A percentile compares a stretch with the other conserved stretches of the same genome.
These are phyloP conservation scores for Rhododendron molle DNA, from an alignment of 148 eudicot species.

Conservation along the genomic window DNA sequence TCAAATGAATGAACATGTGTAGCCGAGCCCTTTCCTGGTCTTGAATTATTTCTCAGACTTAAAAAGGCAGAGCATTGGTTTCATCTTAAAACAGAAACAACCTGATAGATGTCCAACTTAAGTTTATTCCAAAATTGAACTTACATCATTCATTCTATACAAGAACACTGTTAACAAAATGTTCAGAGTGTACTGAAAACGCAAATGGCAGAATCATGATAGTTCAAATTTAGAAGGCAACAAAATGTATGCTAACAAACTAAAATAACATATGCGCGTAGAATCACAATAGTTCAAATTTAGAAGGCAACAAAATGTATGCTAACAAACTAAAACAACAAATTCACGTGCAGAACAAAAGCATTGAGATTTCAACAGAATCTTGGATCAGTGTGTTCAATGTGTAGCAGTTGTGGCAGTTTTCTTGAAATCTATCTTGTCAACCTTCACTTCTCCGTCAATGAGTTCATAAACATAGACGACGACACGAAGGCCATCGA, in stretches of 20 bases:
- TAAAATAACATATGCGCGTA: not conserved
- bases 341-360: not conserved
- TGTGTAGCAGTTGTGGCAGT: constrained; percentile 43
- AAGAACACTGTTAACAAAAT: not conserved
- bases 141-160: not conserved
- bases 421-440: constrained; percentile 97
- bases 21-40: not conserved
- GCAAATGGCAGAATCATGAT: not conserved
- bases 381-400: constrained; percentile 9
- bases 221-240: not conserved
- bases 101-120: not conserved
- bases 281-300: not conserved
- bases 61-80: not conserved
- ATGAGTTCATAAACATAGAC: constrained; percentile 97
- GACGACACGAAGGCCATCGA: constrained; percentile 88
- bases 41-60: not conserved
- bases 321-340: not conserved
- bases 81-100: not conserved
- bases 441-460: constrained; percentile 98
- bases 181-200: not conserved
- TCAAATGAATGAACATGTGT: not conserved
- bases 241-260: not conserved
- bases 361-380: not conserved
- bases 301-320: not conserved
- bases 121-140: not conserved